Conservation (phyloP, 202 grass and related monocot species). For the Brachypodium distachyon region DNA sequence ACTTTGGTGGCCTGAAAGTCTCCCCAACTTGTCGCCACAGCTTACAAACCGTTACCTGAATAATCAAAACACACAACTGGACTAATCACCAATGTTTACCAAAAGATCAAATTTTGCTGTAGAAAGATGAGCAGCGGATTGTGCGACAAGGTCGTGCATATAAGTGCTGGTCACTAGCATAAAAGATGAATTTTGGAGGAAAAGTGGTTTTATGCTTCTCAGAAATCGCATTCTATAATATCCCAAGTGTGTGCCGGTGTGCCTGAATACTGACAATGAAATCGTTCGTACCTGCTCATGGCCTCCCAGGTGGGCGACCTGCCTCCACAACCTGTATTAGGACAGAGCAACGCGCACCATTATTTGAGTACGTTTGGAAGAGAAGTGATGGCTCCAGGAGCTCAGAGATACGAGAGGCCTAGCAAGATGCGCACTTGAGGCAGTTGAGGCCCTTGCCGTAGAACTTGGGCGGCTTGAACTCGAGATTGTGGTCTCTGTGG, state of each 20-base stretch:
- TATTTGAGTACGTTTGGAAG: not conserved
- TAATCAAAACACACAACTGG: not conserved
- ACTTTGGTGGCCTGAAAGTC: slow-evolving; percentile 97
- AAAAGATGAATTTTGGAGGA: no score
- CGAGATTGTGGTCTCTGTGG: slow-evolving; percentile 64
- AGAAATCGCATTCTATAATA: not conserved
- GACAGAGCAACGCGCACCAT: not conserved
- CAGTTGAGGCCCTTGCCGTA: slow-evolving; percentile 98
- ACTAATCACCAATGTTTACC: not conserved
- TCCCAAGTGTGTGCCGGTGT: not conserved
- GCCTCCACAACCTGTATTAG: slow-evolving; percentile 89
- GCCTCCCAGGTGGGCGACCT: slow-evolving; percentile 89
- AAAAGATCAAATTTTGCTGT: not conserved
- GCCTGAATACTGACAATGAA: not conserved
- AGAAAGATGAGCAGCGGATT: not conserved
- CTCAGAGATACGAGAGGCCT: slow-evolving; percentile 4
- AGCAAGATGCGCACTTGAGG: slow-evolving; percentile 61
- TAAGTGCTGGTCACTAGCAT: no score
- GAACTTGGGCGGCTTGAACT: slow-evolving; percentile 98
- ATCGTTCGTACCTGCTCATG: slow-evolving; percentile 63
- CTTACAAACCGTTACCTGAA: slow-evolving; percentile 91
- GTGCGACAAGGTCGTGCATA: not conserved
- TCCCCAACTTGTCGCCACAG: slow-evolving; percentile 99
- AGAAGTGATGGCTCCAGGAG: not conserved
- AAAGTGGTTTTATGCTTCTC: not conserved